A percentile compares a stretch with the other conserved stretches of the same genome.
Evolutionary conservation across 2,329 filamentous ascomycete species (phyloP).

Genomic region (Myriangium duriaei): DNA sequence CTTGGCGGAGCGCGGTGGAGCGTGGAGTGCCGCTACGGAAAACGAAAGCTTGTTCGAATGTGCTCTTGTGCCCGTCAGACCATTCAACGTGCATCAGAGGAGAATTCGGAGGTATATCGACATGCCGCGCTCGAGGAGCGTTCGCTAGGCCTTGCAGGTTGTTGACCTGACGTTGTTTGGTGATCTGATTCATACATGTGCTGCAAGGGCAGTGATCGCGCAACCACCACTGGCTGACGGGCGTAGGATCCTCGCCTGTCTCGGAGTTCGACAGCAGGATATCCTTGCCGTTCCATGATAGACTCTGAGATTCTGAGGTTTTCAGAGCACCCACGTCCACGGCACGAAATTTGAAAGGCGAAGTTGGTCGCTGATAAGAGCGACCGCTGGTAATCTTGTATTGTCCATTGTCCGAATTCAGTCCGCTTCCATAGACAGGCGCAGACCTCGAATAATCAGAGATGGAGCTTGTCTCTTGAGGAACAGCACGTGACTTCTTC

Average conservation of each 20-base stretch:
- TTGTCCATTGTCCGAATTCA: not conserved
- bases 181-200: conserved; percentile 12
- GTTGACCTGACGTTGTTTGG: conserved; percentile 12
- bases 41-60: conserved; percentile 9
- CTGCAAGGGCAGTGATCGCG: conserved; percentile 12
- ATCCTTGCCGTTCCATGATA: conserved; percentile 6
- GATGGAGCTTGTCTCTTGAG: conserved; percentile 4
- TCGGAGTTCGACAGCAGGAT: conserved; percentile 5
- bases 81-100: conserved; percentile 10
- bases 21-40: conserved; percentile 10
- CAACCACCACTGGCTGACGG: conserved; percentile 8
- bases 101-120: conserved; percentile 8
- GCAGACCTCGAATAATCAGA: conserved; percentile 2
- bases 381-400: too few relatives aligned
- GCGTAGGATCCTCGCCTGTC: not conserved
- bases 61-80: conserved; percentile 13
- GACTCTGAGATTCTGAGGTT: not conserved
- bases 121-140: not conserved
- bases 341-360: conserved; percentile 5
- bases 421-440: conserved; percentile 1
- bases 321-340: conserved; percentile 2
- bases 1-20: conserved; percentile 8
- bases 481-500: conserved; percentile 6
- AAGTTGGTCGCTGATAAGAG: too few relatives aligned
- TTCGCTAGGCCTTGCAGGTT: conserved; percentile 8